Evolutionary conservation across 345 rosid genomes (phyloP), one percentile per base, ranked within the genome.

Genomic region (Trapa bicornis): DNA sequence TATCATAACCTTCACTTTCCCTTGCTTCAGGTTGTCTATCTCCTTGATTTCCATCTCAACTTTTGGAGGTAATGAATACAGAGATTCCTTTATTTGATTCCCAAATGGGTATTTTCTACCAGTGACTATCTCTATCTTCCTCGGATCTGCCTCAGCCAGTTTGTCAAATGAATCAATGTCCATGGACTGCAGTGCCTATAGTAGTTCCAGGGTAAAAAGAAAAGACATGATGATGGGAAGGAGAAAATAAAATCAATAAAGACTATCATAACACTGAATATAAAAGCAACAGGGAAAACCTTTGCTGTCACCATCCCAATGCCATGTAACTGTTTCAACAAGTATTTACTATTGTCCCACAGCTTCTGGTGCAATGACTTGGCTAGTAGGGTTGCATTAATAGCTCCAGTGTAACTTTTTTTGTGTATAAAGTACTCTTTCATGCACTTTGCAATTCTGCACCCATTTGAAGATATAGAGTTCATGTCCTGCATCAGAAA

Each of bases 301-400:
- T 92, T 92, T 66, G 96, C 96, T 12, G 98, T 92, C 78, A 92
- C 98, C 96, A 88, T 92, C 71, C 98, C 98, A 66, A 92, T 89
- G 78, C 98, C 96, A 61, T 91, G 85, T 74, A 92, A 82, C 72
- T 92, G 96, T 75, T 87, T 94, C 82, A 91, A 84, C 86, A 91
- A 80, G 84, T 77, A 91, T 72, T 91, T 89, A 75, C 96, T 91
- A 70, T 86, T 92, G 79, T 94, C 99, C 99, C 99, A 94, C 36
- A 94, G 92, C 75, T 84, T 94, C 72, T 94, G 97, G 85, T 80
- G 82, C 58, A 94, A 82, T 67, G 99, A 94, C 79, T 94, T 94
- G 41, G 95, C 90, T 36, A 94, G 80, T 70, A 87, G 83, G 61
- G 77, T 72, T 42, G 97, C 84, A 76, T 84, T 91, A 68, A 82